Base-by-base conservation (phyloP, 106 monocot species). In the Acorus gramineus region DNA sequence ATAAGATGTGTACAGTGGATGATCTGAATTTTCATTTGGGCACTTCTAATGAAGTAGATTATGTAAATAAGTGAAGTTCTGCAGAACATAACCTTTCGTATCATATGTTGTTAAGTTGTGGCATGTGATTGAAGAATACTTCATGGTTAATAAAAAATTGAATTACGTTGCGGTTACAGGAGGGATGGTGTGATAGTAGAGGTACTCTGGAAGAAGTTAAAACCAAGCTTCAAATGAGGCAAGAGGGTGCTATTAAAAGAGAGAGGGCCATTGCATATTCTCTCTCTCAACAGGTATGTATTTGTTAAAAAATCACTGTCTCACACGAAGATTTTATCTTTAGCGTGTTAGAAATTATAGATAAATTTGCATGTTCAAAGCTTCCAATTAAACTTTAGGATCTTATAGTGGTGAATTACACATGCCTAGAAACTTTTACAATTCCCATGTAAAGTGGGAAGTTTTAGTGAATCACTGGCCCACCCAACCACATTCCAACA, bases 141-240 rank as follows among this genome's bases (percentile, higher is more conserved):
- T 42, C 2, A 14, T 42, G 42, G 44, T 68, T 11, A n/a, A 9
- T 28, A 28, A 28, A 28, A 28, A 28, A 0, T 28, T 28, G 28
- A 28, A 28, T 28, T 28, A 28, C 28, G 1, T 28, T 28, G 28
- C 56, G 12, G 11, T 67, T 73, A 52, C 76, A 85, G 85, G 78
- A 75, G 66, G 75, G 78, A 44, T 85, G 85, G 85, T 73, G 81
- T 73, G 78, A 81, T 55, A 81, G 69, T 55, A 74, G 69, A 46
- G 78, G 78, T 12, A 81, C 81, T 9, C 7, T 81, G 4, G 85
- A 85, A 5, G 78, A 78, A 59, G 55, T 85, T 8, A 72, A 73
- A 63, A 53, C 72, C 46, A 85, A 75, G 50, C 49, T 81, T 48
- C 78, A 85, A 8, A 69, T 72, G 71, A 66, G 85, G 53, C 71